A percentile compares a stretch with the other conserved stretches of the same genome.
These are phyloP conservation scores for Ophiostoma novo-ulmi DNA, from an alignment of 2,329 filamentous ascomycete species.

Conservation along the genomic window DNA sequence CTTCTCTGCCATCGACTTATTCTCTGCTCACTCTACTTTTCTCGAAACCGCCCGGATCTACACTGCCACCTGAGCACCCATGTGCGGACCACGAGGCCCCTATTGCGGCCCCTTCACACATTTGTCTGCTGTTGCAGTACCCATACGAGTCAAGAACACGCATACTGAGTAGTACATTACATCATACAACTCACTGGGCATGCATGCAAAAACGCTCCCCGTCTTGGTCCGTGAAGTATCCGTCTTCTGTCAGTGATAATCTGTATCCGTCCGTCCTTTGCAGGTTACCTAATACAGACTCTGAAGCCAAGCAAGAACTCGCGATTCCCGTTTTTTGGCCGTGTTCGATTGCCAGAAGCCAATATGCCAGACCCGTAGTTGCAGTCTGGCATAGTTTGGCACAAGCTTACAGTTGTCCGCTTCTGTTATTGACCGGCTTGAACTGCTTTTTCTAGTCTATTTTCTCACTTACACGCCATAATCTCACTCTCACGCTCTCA, in stretches of 20 bases:
- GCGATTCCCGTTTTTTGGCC: background rate
- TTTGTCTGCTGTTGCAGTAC: background rate
- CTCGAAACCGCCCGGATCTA: background rate
- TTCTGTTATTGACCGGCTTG: background rate
- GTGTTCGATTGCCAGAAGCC: too few relatives aligned
- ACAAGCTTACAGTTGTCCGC: too few relatives aligned
- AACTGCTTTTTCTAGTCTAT: background rate
- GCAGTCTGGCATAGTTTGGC: background rate
- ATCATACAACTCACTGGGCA: background rate
- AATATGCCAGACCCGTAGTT: too few relatives aligned
- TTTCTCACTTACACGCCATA: background rate
- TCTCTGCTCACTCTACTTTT: background rate
- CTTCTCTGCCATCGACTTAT: background rate
- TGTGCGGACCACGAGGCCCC: background rate
- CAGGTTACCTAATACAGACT: background rate
- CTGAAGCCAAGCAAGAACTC: background rate
- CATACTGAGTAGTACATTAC: background rate
- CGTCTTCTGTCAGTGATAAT: background rate
- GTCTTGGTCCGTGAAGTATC: background rate
- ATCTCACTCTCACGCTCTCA: background rate
- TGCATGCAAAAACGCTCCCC: background rate
- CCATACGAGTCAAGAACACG: background rate
- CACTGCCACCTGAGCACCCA: background rate
- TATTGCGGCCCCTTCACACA: background rate
- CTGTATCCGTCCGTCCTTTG: background rate